Conservation (phyloP, 2,329 filamentous ascomycete genomes). For the Cercospora sp. region DNA sequence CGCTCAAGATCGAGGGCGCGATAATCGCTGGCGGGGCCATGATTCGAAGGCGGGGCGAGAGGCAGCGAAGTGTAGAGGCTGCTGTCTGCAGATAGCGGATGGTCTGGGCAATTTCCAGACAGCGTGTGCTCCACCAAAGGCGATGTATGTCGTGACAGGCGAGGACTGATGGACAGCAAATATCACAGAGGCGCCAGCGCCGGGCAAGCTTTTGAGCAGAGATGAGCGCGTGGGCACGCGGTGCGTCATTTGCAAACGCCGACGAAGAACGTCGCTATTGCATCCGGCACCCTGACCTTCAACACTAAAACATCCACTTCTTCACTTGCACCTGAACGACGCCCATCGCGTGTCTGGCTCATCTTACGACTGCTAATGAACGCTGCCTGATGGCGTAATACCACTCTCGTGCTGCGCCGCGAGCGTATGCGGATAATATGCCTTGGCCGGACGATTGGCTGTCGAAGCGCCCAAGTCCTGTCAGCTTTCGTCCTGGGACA, state of each 20-base stretch:
- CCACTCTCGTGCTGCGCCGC: background rate
- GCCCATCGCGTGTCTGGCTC: background rate
- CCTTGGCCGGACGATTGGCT: slow-evolving; percentile 18
- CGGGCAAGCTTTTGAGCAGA: background rate
- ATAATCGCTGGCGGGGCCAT: slow-evolving; percentile 95
- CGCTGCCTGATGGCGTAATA: background rate
- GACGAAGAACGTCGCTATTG: background rate
- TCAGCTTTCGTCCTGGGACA: slow-evolving; percentile 13
- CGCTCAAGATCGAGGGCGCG: slow-evolving; percentile 95
- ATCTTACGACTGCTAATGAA: background rate
- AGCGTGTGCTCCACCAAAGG: background rate
- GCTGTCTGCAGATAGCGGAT: background rate
- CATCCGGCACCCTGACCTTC: background rate
- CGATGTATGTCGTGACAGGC: background rate
- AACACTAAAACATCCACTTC: background rate
- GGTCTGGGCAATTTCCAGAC: background rate
- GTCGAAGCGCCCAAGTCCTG: slow-evolving; percentile 25
- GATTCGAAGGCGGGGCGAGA: slow-evolving; percentile 26
- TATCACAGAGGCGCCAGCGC: background rate
- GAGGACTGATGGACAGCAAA: background rate
- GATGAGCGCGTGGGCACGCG: background rate
- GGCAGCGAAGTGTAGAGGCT: background rate
- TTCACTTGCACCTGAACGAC: background rate
- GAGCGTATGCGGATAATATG: slow-evolving; percentile 6
- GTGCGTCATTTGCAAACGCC: slow-evolving; percentile 8